phyloP scores from a whole-genome alignment of 163 green algal species.

The Trebouxiophyceae sp. region DNA sequence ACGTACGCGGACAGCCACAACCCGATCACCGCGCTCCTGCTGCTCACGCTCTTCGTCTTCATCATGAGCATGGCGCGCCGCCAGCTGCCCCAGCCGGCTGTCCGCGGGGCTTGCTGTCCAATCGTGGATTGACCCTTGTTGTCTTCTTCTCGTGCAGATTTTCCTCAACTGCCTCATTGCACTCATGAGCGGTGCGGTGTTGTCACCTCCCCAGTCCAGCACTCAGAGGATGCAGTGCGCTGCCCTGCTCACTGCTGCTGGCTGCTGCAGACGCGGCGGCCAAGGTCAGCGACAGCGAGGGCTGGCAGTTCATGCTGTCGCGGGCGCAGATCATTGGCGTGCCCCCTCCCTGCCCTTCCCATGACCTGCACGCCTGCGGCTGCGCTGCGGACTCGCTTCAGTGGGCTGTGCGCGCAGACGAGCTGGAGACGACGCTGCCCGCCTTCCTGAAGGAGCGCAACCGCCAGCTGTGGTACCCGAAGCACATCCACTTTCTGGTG shows the following conservation, averaged over 20 bases:
- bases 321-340: conserved; percentile 52
- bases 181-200: conserved; percentile 26
- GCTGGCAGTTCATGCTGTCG: conserved; percentile 23
- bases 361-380: background rate
- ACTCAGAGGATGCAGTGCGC: background rate
- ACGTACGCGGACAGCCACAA: background rate
- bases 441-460: background rate
- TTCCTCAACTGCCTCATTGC: conserved; percentile 67
- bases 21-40: background rate
- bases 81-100: too few relatives aligned
- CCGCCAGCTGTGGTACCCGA: conserved; percentile 26
- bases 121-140: background rate
- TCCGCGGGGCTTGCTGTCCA: too few relatives aligned
- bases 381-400: background rate
- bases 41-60: background rate
- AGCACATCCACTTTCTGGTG: conserved; percentile 57
- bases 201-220: background rate
- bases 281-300: background rate
- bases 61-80: background rate
- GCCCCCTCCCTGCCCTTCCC: background rate
- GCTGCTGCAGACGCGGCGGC: conserved; percentile 30
- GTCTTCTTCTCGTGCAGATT: background rate
- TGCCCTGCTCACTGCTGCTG: background rate
- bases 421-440: conserved; percentile 54
- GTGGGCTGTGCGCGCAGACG: conserved; percentile 28